Evolutionary conservation across 352 stramenopile species (phyloP).

Genomic region (Pythium aristosporum): DNA sequence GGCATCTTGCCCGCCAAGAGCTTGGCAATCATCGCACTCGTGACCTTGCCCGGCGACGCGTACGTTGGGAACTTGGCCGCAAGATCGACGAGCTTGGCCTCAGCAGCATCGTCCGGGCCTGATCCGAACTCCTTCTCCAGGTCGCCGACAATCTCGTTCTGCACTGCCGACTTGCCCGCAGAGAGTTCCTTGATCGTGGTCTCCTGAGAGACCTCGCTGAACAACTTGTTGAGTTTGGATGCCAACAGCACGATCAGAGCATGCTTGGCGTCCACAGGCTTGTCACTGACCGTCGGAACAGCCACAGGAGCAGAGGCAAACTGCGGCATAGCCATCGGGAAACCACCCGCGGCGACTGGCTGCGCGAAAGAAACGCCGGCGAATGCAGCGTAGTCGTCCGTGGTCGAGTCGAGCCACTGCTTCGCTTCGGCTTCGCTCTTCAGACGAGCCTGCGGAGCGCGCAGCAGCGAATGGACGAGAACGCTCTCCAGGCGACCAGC

Average conservation of each 20-base stretch:
- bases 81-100: conserved; percentile 75
- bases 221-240: conserved; percentile 72
- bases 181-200: conserved; percentile 78
- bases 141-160: conserved; percentile 88
- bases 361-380: conserved; percentile 63
- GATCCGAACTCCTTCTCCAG: conserved; percentile 85
- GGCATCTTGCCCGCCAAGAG: conserved; percentile 79
- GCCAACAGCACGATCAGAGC: conserved; percentile 74
- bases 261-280: conserved; percentile 70
- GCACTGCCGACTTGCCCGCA: conserved; percentile 81
- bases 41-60: conserved; percentile 71
- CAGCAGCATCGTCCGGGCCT: conserved; percentile 67
- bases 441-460: conserved; percentile 57
- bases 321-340: conserved; percentile 31
- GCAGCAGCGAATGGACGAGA: conserved; percentile 61
- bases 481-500: conserved; percentile 77
- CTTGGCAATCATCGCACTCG: conserved; percentile 73
- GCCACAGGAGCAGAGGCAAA: conserved; percentile 44
- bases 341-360: conserved; percentile 19
- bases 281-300: conserved; percentile 58
- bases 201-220: conserved; percentile 60
- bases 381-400: conserved; percentile 70
- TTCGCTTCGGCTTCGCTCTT: conserved; percentile 73
- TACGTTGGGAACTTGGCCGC: conserved; percentile 71
- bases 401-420: conserved; percentile 78